Evolutionary conservation across 306 rosid genomes (phyloP).

Genomic region (Fragaria ananassa): DNA sequence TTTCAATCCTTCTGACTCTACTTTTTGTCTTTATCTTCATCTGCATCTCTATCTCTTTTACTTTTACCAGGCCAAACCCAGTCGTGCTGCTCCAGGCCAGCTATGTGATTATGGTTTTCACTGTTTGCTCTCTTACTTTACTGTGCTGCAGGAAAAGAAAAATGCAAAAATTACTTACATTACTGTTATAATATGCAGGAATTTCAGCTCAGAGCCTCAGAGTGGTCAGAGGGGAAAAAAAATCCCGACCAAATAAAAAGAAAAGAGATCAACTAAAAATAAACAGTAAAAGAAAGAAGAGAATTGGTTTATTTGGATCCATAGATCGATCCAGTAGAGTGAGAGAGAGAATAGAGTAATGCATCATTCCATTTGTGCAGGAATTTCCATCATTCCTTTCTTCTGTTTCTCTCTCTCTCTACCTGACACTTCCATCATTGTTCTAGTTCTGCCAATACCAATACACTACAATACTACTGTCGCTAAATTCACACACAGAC

Average conservation of each 20-base stretch:
- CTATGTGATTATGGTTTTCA: conserved; percentile 12
- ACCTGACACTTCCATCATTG: conserved; percentile 35
- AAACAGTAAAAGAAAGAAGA: background rate
- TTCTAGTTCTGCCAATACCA: background rate
- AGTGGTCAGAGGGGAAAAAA: background rate
- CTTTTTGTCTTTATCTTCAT: conserved; percentile 13
- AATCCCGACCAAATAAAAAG: background rate
- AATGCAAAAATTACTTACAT: background rate
- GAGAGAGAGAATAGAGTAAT: background rate
- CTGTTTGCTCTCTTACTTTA: background rate
- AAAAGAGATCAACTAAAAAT: background rate
- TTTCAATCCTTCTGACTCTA: background rate
- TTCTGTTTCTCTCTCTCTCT: background rate
- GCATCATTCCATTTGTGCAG: conserved; percentile 60
- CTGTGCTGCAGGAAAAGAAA: background rate
- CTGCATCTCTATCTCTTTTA: background rate
- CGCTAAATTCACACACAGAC: background rate
- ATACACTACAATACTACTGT: background rate
- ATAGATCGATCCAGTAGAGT: background rate
- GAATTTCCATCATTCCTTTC: conserved; percentile 47
- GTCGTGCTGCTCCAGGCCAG: background rate
- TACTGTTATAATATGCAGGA: conserved; percentile 14
- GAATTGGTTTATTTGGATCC: background rate
- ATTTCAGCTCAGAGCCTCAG: conserved; percentile 1
- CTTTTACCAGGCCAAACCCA: conserved; percentile 1